A percentile compares a stretch with the other conserved stretches of the same genome.
Evolutionary conservation across 345 rosid genomes (phyloP).

Genomic region (Rhodamnia rubescens): DNA sequence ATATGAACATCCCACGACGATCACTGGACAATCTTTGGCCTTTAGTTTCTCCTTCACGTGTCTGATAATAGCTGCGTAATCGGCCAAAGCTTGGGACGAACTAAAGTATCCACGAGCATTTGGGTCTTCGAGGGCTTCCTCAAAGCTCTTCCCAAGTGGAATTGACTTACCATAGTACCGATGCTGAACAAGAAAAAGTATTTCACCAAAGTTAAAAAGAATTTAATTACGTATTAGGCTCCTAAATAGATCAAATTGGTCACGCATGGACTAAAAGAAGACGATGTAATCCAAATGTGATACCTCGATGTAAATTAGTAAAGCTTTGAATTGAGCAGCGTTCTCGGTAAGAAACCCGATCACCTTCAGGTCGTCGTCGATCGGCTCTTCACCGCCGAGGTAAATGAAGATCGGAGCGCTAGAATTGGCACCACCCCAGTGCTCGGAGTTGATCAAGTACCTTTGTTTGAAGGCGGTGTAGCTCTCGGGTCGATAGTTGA

Average conservation of each 20-base stretch:
- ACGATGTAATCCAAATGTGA: not conserved
- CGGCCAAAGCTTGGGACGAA: not conserved
- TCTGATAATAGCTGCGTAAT: not conserved
- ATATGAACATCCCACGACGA: not conserved
- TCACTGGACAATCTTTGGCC: not conserved
- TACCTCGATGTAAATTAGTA: not conserved
- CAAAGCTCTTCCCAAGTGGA: not conserved
- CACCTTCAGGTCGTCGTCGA: not conserved
- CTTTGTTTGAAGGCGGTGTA: not conserved
- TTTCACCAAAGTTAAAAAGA: not conserved
- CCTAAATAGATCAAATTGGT: not conserved
- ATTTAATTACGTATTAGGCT: not conserved
- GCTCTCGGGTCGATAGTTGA: not conserved
- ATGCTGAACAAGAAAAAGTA: not conserved
- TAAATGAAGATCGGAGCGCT: not conserved
- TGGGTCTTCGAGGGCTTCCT: not conserved
- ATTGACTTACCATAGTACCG: not conserved
- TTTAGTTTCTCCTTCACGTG: not conserved
- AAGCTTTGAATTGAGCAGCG: not conserved
- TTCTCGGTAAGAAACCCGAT: not conserved
- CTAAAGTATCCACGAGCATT: not conserved
- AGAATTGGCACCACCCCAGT: not conserved
- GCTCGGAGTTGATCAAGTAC: not conserved
- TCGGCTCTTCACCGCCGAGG: not conserved
- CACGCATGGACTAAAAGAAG: accelerated